Percentiles rank a stretch among this genome's conserved stretches.
These are phyloP conservation scores for Magnaporthiopsis incrustans DNA, from an alignment of 2,329 filamentous ascomycete genomes.

Conservation along the genomic window DNA sequence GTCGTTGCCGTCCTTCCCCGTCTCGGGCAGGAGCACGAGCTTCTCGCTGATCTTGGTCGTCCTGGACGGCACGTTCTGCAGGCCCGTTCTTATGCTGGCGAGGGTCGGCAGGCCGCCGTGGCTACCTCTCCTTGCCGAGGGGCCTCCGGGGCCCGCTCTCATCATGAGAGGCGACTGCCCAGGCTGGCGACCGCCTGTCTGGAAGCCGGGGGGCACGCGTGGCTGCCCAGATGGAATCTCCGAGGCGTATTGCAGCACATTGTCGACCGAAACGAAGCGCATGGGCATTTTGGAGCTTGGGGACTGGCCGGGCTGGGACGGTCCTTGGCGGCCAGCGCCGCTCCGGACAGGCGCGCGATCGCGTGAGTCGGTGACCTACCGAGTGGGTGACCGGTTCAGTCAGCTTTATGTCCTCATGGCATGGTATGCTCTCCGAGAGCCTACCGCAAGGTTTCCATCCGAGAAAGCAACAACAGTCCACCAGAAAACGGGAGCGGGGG, in stretches of 20 bases:
- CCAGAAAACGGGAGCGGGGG: no score
- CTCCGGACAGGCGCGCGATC: constrained; percentile 32
- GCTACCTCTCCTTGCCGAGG: constrained; percentile 8
- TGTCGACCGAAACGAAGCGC: constrained; percentile 84
- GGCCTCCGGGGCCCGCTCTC: constrained; percentile 1
- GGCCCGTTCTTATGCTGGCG: constrained; percentile 28
- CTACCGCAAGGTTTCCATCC: no score
- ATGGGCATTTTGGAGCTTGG: constrained; percentile 35
- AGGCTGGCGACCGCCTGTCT: constrained; percentile 36
- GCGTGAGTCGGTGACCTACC: constrained; percentile 49
- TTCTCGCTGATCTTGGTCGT: constrained; percentile 96
- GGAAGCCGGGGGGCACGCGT: constrained; percentile 56
- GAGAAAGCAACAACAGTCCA: no score
- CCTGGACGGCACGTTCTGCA: constrained; percentile 64
- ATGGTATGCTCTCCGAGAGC: no score
- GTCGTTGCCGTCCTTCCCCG: constrained; percentile 44
- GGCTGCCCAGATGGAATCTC: constrained; percentile 94
- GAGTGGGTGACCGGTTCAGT: not conserved
- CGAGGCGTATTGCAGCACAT: constrained; percentile 85
- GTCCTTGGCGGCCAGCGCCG: constrained; percentile 14
- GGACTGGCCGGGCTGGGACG: constrained; percentile 16
- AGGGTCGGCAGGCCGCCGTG: constrained; percentile 23
- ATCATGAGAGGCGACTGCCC: constrained; percentile 19
- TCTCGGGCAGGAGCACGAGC: constrained; percentile 87
- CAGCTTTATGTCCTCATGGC: not conserved